Evolutionary conservation across 441 rosid genomes (phyloP), one percentile per base, ranked within the genome.

Genomic region (Croton laevigatus): DNA sequence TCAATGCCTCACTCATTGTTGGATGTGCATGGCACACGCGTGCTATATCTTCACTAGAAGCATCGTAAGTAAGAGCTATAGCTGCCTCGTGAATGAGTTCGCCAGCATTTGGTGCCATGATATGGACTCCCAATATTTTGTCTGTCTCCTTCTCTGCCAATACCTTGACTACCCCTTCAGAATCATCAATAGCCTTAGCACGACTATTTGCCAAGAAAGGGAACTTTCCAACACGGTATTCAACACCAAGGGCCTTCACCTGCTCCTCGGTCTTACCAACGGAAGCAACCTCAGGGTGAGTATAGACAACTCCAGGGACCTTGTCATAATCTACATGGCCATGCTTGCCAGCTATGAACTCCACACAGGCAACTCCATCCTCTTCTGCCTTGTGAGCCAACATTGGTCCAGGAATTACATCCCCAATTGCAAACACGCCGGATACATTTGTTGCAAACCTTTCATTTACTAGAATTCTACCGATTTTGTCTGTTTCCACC

Each of bases 1-100:
- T 95, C 82, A 95, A 67, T 42, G 98, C 99, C 81, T 95, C 99
- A 45, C 99, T 95, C 99, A 95, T 88, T 23, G 99, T 95, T 27
- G 99, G 99, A 75, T 91, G 99, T 51, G 99, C 99, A 59, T 93
- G 99, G 82, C 99, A 95, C 59, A 93, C 95, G 3, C 98, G 93
- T 22, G 98, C 98, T 13, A 95, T 93, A 77, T 93, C 99, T 84
- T 91, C 98, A 27, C 99, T 95, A 0, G 87, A 66, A 42, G 99
- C 98, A 79, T 86, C 99, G 60, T 93, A 93, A 60, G 89, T 79
- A 71, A 95, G 79, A 45, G 99, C 99, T 14, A 95, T 72, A 42
- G 77, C 96, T 11, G 99, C 99, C 83, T 93, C 99, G 5, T 93
- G 99, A 73, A 95, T 95, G 74, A 95, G 84, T 81, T 95, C 99